Base-by-base conservation (phyloP, 1,284 basidiomycete species). In the Ceratorhiza oryzae-sativae region DNA sequence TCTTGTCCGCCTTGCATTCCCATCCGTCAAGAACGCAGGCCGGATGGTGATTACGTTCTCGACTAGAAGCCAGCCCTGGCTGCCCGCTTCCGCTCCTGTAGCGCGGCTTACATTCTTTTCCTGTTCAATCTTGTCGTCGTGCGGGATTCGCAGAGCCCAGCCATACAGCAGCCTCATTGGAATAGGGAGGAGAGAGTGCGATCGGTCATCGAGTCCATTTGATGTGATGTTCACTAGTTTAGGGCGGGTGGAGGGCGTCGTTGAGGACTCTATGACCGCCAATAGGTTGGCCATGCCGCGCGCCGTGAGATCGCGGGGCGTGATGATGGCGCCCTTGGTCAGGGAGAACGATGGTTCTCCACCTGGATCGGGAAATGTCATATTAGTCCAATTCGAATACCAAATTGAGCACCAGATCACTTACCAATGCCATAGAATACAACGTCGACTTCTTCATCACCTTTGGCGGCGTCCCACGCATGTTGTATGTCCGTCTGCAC, bases 141-240 rank as follows among this genome's bases (percentile, higher is more conserved):
- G 36, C 36, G 36, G 36, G 13, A 39, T 6, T 6, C 71, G 1
- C 75, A 88, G 80, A 45, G 83, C 61, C 72, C 79, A 81, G 5
- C 77, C 73, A 77, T 88, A 88, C 0, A 90, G 0, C 0, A 82
- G 82, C 73, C 84, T 86, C 41, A 88, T 74, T 0, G 79, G 75
- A 32, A 85, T 49, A 0, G 89, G 88, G 0, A 90, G 80, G 9
- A 80, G 76, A 0, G 76, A 72, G 75, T 85, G 84, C 2, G 85
- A 83, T 0, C 77, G 72, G 8, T 78, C 80, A 0, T 85, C 86
- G 48, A 88, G 70, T 5, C 88, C 89, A 0, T 76, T 82, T 1
- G 86, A 85, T 2, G 88, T 85, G 45, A 89, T 76, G 20, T 79
- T 74, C 74, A 90, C 79, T 67, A 90, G 77, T 56, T 84, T 86